These are phyloP conservation scores for Scedosporium minutisporum DNA, from an alignment of 2,329 filamentous ascomycete species.

Conservation along the genomic window DNA sequence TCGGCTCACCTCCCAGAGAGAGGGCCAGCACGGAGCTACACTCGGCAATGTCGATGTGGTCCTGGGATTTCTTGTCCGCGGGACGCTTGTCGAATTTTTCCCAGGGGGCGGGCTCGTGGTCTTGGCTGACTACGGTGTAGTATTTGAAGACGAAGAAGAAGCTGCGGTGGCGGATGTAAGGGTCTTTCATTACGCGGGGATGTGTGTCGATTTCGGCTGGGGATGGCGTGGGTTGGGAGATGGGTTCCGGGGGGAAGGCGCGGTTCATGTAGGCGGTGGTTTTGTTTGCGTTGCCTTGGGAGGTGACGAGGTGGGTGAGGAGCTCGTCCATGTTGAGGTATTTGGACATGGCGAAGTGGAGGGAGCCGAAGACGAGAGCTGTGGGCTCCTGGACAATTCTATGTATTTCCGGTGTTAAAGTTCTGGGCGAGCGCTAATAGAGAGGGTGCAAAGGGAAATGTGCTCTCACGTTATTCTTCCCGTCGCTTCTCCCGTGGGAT, in stretches of 20 bases:
- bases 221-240: conserved; percentile 8
- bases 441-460: neutral
- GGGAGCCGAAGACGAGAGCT: conserved; percentile 47
- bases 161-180: conserved; percentile 33
- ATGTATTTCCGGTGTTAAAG: neutral
- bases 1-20: conserved; percentile 41
- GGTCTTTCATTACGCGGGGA: neutral
- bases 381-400: conserved; percentile 52
- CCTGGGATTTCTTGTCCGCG: conserved; percentile 23
- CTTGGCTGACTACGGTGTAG: conserved; percentile 49
- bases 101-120: conserved; percentile 48
- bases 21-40: conserved; percentile 52
- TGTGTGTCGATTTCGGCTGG: conserved; percentile 1
- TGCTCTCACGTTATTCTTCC: conserved; percentile 45
- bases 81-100: conserved; percentile 43
- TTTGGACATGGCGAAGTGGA: conserved; percentile 47
- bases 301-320: conserved; percentile 42
- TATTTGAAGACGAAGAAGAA: conserved; percentile 59
- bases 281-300: conserved; percentile 31
- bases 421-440: neutral
- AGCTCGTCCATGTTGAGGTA: conserved; percentile 56
- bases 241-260: conserved; percentile 27
- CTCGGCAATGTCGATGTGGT: conserved; percentile 50
- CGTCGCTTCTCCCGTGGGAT: conserved; percentile 26
- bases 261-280: conserved; percentile 39